Conservation (phyloP, 176 grass and related monocot species). For the Eleusine indica region DNA sequence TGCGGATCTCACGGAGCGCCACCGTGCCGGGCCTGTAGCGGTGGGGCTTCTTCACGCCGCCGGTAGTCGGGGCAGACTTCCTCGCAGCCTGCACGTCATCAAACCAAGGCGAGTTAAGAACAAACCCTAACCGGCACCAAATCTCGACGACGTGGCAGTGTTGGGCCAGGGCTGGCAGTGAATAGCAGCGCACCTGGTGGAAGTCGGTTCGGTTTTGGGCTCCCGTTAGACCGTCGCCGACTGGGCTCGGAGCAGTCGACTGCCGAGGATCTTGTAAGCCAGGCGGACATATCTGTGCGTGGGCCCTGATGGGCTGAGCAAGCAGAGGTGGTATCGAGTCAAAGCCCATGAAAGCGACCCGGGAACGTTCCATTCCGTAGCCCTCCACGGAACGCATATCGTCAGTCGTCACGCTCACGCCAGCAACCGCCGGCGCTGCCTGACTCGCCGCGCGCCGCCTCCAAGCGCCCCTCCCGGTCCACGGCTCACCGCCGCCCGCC, state of each 20-base stretch:
- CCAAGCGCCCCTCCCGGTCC: neutral
- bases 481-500: neutral
- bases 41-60: constrained; percentile 98
- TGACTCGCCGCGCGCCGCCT: neutral
- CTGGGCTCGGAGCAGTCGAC: no score
- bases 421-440: neutral
- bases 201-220: neutral
- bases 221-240: no score
- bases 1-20: constrained; percentile 85
- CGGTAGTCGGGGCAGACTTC: constrained; percentile 82
- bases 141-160: neutral
- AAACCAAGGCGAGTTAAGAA: neutral
- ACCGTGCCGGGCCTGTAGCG: constrained; percentile 75
- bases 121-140: neutral
- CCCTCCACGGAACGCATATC: no score
- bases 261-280: no score
- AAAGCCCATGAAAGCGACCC: no score
- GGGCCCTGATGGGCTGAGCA: no score
- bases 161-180: neutral
- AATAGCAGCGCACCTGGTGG: no score
- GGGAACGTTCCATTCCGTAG: no score
- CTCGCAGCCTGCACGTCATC: constrained; percentile 51
- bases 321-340: no score
- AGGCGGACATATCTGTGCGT: no score
- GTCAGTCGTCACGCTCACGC: no score